These are phyloP conservation scores for Venturia carpophila DNA, from an alignment of 2,329 filamentous ascomycete genomes.

Conservation along the genomic window DNA sequence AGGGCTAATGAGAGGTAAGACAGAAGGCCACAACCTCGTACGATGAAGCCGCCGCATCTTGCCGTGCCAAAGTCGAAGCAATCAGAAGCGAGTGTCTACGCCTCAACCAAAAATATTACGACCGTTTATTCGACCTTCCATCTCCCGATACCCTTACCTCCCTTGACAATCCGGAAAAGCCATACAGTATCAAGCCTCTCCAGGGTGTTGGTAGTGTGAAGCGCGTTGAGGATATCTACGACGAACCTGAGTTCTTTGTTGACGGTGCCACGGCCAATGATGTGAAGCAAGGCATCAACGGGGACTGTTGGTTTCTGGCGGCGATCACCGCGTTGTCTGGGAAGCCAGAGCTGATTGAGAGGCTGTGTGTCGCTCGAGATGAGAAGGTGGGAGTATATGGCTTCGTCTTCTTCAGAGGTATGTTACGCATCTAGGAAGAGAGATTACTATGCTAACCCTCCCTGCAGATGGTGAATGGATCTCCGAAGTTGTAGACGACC, in stretches of 20 bases:
- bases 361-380: conserved; percentile 64
- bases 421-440: conserved; percentile 17
- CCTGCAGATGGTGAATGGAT: conserved; percentile 71
- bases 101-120: conserved; percentile 20
- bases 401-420: conserved; percentile 70
- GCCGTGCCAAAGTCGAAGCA: conserved; percentile 19
- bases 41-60: conserved; percentile 19
- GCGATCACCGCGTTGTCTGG: conserved; percentile 70
- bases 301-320: conserved; percentile 83
- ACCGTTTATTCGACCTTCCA: conserved; percentile 16
- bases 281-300: conserved; percentile 67
- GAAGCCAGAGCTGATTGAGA: conserved; percentile 62
- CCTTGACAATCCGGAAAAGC: conserved; percentile 8
- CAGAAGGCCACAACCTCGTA: conserved; percentile 19
- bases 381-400: conserved; percentile 73
- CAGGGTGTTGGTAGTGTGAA: conserved; percentile 19
- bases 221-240: conserved; percentile 20
- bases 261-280: conserved; percentile 64
- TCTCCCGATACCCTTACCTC: conserved; percentile 15
- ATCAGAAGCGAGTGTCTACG: conserved; percentile 19
- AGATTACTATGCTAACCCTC: not conserved
- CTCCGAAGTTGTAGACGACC: conserved; percentile 84
- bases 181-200: conserved; percentile 14
- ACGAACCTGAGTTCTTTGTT: conserved; percentile 19
- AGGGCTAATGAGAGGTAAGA: not conserved